Percentiles rank a stretch among this genome's conserved stretches.
Evolutionary conservation across 2,329 filamentous ascomycete genomes (phyloP).

Genomic region (Colletotrichum lini): DNA sequence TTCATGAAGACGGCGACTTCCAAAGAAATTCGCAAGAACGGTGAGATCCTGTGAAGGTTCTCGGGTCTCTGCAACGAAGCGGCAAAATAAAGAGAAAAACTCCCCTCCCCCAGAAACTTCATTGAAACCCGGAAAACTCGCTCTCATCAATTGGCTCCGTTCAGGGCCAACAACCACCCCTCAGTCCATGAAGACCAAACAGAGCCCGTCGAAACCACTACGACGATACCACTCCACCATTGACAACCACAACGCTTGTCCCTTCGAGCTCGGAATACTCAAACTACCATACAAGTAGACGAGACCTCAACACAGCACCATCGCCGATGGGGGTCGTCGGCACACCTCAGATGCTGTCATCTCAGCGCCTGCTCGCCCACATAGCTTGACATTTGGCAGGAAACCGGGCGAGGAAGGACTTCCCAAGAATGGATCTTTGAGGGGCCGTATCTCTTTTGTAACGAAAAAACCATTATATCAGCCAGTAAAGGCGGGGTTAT

Average conservation of each 20-base stretch:
- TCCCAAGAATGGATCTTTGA: not conserved
- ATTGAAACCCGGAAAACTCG: slow-evolving; percentile 12
- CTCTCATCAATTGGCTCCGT: not conserved
- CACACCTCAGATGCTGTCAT: slow-evolving; percentile 10
- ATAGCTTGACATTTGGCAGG: slow-evolving; percentile 13
- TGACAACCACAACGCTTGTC: not conserved
- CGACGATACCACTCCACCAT: not conserved
- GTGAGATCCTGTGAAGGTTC: slow-evolving; percentile 49
- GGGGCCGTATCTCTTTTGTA: slow-evolving; percentile 8
- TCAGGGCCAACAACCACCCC: not conserved
- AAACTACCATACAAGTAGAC: not conserved
- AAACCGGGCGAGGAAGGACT: not conserved
- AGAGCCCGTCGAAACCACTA: not conserved
- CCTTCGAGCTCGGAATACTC: not conserved
- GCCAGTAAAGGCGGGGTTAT: not conserved
- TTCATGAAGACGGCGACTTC: slow-evolving; percentile 60
- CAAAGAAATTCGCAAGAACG: slow-evolving; percentile 54
- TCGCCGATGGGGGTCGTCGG: not conserved
- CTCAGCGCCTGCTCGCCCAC: slow-evolving; percentile 1
- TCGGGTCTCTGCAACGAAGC: too few species aligned
- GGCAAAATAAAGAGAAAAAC: not conserved
- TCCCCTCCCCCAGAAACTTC: not conserved
- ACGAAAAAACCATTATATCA: slow-evolving; percentile 10
- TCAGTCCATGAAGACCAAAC: not conserved
- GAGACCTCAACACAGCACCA: not conserved